Evolutionary conservation across 441 rosid species (phyloP), one percentile per base, ranked within the genome.

Genomic region (Erodium moschatum): DNA sequence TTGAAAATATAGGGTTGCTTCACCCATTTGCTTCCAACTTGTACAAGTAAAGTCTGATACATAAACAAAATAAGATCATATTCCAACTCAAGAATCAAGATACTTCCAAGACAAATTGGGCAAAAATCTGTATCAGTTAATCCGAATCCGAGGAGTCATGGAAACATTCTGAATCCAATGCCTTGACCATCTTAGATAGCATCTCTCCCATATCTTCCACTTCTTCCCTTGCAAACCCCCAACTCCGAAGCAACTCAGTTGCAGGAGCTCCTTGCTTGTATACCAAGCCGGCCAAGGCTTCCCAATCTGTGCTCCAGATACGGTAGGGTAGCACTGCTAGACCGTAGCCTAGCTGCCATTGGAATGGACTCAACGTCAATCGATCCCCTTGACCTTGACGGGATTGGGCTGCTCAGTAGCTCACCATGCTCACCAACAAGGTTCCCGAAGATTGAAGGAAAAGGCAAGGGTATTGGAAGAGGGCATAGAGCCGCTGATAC

Each of bases 201-300:
- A 29, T 74, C 84, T 92, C 91, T 46, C 87, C 86, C 58, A 89
- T 78, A 52, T 90, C 97, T 60, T 85, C 89, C 44, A 89, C 67
- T 27, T 90, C 97, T 61, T 93, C 97, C 77, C 77, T 86, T 35
- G 77, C 90, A 13, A 90, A 85, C n/a, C 96, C 97, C 97, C 98
- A 92, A 56, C 79, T 78, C 66, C 88, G 81, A 4, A 90, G 80
- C 31, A 87, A 24, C 78, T 87, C 89, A 10, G 84, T 70, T 67
- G 91, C 96, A 9, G 81, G 72, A 1, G 96, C 89, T 69, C 94
- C 95, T 67, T 75, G 77, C 46, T 79, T 78, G 12, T n/a, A 85
- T 78, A 52, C 96, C 96, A 60, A 75, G 82, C 66, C 76, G 84
- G 40, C 79, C 84, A 50, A 90, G 79, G 79, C 84, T 79, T 31